phyloP scores from a whole-genome alignment of 2,329 filamentous ascomycete species.

The Claviceps sorghi region DNA sequence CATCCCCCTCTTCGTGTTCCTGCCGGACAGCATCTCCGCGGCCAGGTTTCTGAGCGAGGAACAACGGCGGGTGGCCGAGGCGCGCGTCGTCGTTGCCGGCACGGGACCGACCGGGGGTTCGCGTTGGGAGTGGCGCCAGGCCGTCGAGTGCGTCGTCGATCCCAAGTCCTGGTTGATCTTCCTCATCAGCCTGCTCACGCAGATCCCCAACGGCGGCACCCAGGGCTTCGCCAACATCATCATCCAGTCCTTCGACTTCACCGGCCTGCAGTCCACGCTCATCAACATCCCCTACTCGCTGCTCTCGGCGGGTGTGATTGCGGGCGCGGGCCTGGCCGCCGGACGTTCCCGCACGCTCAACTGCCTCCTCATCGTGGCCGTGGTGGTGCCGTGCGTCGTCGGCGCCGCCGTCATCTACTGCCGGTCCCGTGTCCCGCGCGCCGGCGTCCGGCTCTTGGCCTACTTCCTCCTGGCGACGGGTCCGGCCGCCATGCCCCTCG shows the following conservation, averaged over 20 bases:
- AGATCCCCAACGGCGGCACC: slow-evolving; percentile 49
- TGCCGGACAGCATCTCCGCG: slow-evolving; percentile 38
- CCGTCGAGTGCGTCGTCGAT: slow-evolving; percentile 37
- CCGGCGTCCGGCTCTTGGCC: slow-evolving; percentile 36
- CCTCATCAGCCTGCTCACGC: slow-evolving; percentile 34
- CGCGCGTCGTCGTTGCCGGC: slow-evolving; percentile 33
- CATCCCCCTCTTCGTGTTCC: slow-evolving; percentile 29
- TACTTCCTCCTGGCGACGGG: slow-evolving; percentile 43
- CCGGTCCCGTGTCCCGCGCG: slow-evolving; percentile 22
- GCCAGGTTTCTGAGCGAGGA: slow-evolving; percentile 42
- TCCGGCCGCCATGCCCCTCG: slow-evolving; percentile 38
- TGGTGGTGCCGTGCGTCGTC: slow-evolving; percentile 35
- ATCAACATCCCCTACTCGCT: slow-evolving; percentile 46
- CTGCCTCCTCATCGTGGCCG: slow-evolving; percentile 34
- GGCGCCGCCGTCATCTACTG: slow-evolving; percentile 39
- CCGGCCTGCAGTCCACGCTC: slow-evolving; percentile 36
- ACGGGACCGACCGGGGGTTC: slow-evolving; percentile 36
- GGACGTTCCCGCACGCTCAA: slow-evolving; percentile 35
- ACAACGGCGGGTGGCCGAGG: slow-evolving; percentile 33
- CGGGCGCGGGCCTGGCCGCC: slow-evolving; percentile 34
- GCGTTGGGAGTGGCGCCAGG: slow-evolving; percentile 35
- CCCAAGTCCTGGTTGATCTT: slow-evolving; percentile 48
- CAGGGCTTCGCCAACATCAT: slow-evolving; percentile 45
- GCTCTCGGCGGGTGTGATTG: slow-evolving; percentile 32
- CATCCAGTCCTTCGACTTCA: slow-evolving; percentile 40